Conservation (phyloP, 225 moss, liverwort and hornwort genomes). For the Physcomitrellopsis africana region DNA sequence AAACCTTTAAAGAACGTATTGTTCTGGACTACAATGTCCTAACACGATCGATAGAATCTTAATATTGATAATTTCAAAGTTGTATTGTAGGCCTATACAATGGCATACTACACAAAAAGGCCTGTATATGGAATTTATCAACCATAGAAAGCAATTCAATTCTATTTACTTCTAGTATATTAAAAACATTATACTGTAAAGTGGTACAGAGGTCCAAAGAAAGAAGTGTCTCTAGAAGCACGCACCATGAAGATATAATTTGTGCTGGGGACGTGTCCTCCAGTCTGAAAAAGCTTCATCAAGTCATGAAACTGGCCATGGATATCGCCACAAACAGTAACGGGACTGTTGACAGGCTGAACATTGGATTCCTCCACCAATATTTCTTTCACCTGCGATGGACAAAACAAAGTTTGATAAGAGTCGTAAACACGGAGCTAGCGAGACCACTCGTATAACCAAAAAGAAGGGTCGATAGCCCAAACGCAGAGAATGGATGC, state of each 20-base stretch:
- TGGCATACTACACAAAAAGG: neutral
- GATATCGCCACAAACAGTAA: slow-evolving; percentile 99
- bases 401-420: slow-evolving; percentile 13
- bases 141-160: neutral
- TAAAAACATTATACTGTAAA: slow-evolving; percentile 8
- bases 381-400: slow-evolving; percentile 92
- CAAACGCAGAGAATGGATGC: neutral
- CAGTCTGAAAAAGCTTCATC: slow-evolving; percentile 99
- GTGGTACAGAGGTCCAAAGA: neutral
- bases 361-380: slow-evolving; percentile 99
- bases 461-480: neutral
- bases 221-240: neutral
- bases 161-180: neutral
- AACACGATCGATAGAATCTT: neutral
- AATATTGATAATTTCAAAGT: neutral
- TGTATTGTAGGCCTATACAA: neutral
- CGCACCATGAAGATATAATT: slow-evolving; percentile 99
- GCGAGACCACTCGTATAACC: slow-evolving; percentile 1
- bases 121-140: neutral
- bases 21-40: neutral
- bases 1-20: neutral
- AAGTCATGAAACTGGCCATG: slow-evolving; percentile 99
- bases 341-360: slow-evolving; percentile 99
- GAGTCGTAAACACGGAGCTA: slow-evolving; percentile 15
- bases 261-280: slow-evolving; percentile 92